Evolutionary conservation across 352 stramenopile species (phyloP).

Genomic region (Pythium coloratum): DNA sequence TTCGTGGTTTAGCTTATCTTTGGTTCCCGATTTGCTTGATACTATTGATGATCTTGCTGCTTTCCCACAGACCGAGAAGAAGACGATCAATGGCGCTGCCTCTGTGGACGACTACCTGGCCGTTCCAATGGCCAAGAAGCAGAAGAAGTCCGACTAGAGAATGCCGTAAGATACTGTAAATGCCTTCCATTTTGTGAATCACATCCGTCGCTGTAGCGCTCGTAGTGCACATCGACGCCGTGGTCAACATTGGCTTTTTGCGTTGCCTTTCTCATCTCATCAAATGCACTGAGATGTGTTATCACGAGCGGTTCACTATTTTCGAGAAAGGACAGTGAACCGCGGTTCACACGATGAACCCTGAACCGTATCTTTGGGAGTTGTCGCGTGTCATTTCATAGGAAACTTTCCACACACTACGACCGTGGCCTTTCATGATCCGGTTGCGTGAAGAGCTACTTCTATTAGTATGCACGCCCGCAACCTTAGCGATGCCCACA

Average conservation of each 20-base stretch:
- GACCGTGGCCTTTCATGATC: constrained; percentile 34
- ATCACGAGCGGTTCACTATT: constrained; percentile 5
- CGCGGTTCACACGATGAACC: constrained; percentile 11
- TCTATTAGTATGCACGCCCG: constrained; percentile 4
- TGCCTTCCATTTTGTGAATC: neutral
- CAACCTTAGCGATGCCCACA: neutral
- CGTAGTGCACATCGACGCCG: too few species aligned
- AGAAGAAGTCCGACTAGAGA: constrained; percentile 43
- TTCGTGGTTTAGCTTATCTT: constrained; percentile 17
- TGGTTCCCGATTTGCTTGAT: neutral
- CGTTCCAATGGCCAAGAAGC: constrained; percentile 54
- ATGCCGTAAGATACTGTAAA: constrained; percentile 9
- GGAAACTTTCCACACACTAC: constrained; percentile 26
- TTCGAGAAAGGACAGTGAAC: constrained; percentile 11
- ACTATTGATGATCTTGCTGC: neutral
- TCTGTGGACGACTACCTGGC: constrained; percentile 67
- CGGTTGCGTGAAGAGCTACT: neutral
- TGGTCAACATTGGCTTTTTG: neutral
- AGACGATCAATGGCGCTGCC: constrained; percentile 28
- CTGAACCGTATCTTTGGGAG: constrained; percentile 24
- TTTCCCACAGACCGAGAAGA: constrained; percentile 38
- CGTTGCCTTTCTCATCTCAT: neutral
- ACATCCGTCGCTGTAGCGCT: neutral
- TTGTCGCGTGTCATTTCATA: constrained; percentile 23
- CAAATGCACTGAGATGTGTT: constrained; percentile 4